These are phyloP conservation scores for Gracilaria vermiculophylla DNA, from an alignment of 23 red algal species.

Conservation along the genomic window DNA sequence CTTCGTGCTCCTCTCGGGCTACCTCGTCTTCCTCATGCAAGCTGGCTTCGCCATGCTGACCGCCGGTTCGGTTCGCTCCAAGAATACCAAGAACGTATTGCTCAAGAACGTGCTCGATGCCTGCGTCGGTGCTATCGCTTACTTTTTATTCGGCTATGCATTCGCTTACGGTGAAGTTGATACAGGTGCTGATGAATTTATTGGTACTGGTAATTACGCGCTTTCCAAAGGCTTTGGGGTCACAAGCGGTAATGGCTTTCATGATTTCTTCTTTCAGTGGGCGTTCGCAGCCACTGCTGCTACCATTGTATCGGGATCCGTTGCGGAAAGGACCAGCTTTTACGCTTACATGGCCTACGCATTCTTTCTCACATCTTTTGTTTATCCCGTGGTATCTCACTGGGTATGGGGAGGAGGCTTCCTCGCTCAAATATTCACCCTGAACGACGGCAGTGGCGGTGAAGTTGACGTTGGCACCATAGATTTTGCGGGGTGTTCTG, in stretches of 20 bases:
- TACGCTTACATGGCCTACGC: conserved; percentile 88
- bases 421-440: conserved; percentile 17
- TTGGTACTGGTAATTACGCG: conserved; percentile 79
- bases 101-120: conserved; percentile 80
- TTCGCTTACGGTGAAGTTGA: conserved; percentile 78
- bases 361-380: conserved; percentile 85
- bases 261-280: conserved; percentile 88
- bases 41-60: conserved; percentile 90
- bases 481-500: conserved; percentile 92
- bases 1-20: conserved; percentile 85
- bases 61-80: conserved; percentile 87
- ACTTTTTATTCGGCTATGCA: conserved; percentile 92
- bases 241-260: conserved; percentile 14
- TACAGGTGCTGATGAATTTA: conserved; percentile 46
- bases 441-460: background rate
- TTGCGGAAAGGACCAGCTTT: conserved; percentile 81
- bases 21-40: conserved; percentile 97
- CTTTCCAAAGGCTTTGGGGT: conserved; percentile 44
- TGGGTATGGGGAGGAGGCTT: conserved; percentile 89
- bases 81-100: conserved; percentile 92
- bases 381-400: conserved; percentile 94
- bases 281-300: conserved; percentile 92
- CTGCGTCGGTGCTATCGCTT: conserved; percentile 83
- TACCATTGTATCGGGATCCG: conserved; percentile 90
- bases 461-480: conserved; percentile 60